These are phyloP conservation scores for Vigna trinervia DNA, from an alignment of 306 rosid genomes.

Conservation along the genomic window DNA sequence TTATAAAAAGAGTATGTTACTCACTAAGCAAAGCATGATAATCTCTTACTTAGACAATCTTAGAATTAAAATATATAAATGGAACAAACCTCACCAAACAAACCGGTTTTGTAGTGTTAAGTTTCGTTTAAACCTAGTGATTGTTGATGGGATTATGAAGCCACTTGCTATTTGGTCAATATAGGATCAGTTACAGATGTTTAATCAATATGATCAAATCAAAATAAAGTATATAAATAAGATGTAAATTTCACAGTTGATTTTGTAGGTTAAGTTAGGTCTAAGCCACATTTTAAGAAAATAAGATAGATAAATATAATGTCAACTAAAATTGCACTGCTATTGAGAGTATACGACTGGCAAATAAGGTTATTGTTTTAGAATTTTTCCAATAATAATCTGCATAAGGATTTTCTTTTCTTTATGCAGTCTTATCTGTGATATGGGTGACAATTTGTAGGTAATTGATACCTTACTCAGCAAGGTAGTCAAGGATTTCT, in stretches of 20 bases:
- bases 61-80: too few relatives aligned
- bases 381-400: slow-evolving; percentile 1
- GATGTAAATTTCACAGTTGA: too few relatives aligned
- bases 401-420: slow-evolving; percentile 5
- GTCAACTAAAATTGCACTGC: slow-evolving; percentile 34
- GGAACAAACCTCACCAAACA: too few relatives aligned
- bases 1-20: neutral
- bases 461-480: slow-evolving; percentile 83
- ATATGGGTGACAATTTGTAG: slow-evolving; percentile 54
- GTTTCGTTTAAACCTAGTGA: too few relatives aligned
- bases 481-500: slow-evolving; percentile 93
- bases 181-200: too few relatives aligned
- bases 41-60: neutral
- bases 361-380: slow-evolving; percentile 16
- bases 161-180: too few relatives aligned
- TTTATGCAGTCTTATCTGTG: slow-evolving; percentile 46
- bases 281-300: too few relatives aligned
- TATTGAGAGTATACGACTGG: slow-evolving; percentile 16
- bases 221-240: too few relatives aligned
- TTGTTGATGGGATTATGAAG: too few relatives aligned
- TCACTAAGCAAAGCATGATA: slow-evolving; percentile 27
- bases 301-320: neutral
- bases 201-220: too few relatives aligned
- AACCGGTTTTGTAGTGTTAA: too few relatives aligned
- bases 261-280: too few relatives aligned